phyloP scores from a whole-genome alignment of 2,329 filamentous ascomycete genomes.

The Aspergillus chevalieri region DNA sequence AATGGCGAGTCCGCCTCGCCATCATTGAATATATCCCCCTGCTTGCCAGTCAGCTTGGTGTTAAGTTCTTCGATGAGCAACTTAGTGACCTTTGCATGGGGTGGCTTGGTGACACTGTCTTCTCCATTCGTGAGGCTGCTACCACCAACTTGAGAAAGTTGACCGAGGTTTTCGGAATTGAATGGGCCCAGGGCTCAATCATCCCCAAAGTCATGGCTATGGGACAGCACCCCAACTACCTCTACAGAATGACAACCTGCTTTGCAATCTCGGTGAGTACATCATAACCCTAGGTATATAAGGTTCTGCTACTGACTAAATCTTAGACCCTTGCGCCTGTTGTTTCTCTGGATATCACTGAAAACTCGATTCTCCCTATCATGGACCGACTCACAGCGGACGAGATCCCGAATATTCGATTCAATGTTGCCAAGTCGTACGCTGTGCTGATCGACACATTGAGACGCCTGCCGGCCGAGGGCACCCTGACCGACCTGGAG shows the following conservation, averaged over 20 bases:
- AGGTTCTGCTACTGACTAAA: conserved; percentile 21
- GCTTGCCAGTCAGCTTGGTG: conserved; percentile 88
- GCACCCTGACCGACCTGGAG: conserved; percentile 77
- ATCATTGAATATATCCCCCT: conserved; percentile 99
- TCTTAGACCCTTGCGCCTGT: conserved; percentile 82
- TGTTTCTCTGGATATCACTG: conserved; percentile 87
- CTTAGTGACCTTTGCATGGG: conserved; percentile 93
- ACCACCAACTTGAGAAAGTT: conserved; percentile 98
- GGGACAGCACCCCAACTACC: conserved; percentile 96
- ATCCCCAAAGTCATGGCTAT: conserved; percentile 98
- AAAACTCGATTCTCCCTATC: conserved; percentile 89
- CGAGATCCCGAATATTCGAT: conserved; percentile 97
- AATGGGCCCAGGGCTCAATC: conserved; percentile 94
- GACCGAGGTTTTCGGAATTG: conserved; percentile 95
- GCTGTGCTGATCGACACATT: conserved; percentile 83
- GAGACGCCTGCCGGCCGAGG: conserved; percentile 80
- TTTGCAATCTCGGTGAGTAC: conserved; percentile 89
- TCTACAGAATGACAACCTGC: conserved; percentile 99
- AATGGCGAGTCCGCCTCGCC: conserved; percentile 94
- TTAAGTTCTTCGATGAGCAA: conserved; percentile 98
- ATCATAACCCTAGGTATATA: background rate
- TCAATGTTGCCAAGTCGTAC: conserved; percentile 99
- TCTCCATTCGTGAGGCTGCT: conserved; percentile 95
- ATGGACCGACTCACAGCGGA: conserved; percentile 89
- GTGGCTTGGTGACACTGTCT: conserved; percentile 96